Evolutionary conservation across 257 asterid species (phyloP), one percentile per base, ranked within the genome.

Genomic region (Henckelia pumila): DNA sequence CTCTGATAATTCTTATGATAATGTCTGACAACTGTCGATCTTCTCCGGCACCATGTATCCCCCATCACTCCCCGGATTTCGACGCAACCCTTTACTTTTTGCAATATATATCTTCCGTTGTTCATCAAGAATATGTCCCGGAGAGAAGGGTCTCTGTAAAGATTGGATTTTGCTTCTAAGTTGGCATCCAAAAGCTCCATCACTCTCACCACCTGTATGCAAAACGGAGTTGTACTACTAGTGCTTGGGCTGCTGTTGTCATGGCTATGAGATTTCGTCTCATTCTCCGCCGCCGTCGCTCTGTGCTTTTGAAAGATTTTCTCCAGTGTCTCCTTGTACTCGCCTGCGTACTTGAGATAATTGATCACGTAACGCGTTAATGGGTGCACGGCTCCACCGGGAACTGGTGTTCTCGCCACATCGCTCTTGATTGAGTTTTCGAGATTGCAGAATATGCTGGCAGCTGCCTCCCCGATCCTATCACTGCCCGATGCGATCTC

Each of bases 381-480:
- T 0, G 98, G 98, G 73, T 92, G 98, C 55, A 92, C 91, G 1
- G 97, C 98, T 25, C 97, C 98, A 1, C 98, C 98, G 0, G 96
- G 97, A 5, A 89, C 95, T 0, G 93, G 82, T 0, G 77, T 75
- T 25, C 84, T 79, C 0, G 95, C 83, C 0, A 50, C 69, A 49
- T 92, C 98, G 29, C 82, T 67, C 64, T 76, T 78, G 75, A 92
- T 88, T 2, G 95, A 87, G 23, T 76, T 86, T 49, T 92, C 96
- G 0, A 92, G 83, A 56, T 89, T 95, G 70, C 76, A 74, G 69
- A 92, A 83, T 17, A 84, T 83, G 59, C 83, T 78, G 9, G 80
- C 85, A 2, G 84, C 91, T 0, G 85, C 79, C 32, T 88, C 92
- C 0, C 96, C 98, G 1, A 92, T 80, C 14, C 92, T 63, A 29